phyloP scores from a whole-genome alignment of 1,284 basidiomycete species.

The Inonotus obliquus region DNA sequence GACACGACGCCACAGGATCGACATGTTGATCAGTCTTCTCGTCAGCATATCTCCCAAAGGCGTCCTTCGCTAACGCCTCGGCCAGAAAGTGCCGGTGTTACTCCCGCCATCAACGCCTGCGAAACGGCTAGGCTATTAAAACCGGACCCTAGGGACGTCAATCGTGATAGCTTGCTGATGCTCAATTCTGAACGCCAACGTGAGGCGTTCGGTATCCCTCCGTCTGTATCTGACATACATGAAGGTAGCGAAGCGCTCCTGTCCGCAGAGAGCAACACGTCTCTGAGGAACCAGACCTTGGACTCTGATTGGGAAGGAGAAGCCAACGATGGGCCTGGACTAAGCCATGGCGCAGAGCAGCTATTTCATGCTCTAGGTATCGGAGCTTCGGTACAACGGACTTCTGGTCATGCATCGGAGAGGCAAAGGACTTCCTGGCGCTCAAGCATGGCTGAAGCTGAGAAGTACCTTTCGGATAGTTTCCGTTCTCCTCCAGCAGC shows the following conservation, averaged over 20 bases:
- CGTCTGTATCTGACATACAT: slow-evolving; percentile 8
- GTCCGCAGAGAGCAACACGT: slow-evolving; percentile 13
- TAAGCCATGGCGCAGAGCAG: slow-evolving; percentile 17
- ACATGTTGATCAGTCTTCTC: not conserved
- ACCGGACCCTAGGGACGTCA: not conserved
- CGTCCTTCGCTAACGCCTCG: not conserved
- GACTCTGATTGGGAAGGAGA: slow-evolving; percentile 17
- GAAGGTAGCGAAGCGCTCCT: not conserved
- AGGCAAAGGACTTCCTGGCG: slow-evolving; percentile 13
- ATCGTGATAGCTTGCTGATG: slow-evolving; percentile 16
- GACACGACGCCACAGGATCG: not conserved
- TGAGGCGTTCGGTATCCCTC: slow-evolving; percentile 18
- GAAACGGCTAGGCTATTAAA: not conserved
- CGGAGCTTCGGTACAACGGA: slow-evolving; percentile 3
- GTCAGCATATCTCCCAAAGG: not conserved
- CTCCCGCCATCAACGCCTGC: not conserved
- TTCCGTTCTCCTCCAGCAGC: not conserved
- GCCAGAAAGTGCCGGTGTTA: not conserved
- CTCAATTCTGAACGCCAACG: slow-evolving; percentile 16
- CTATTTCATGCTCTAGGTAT: slow-evolving; percentile 18
- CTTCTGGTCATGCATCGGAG: not conserved
- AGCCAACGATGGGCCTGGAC: not conserved
- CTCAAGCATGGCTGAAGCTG: slow-evolving; percentile 16
- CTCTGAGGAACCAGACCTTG: slow-evolving; percentile 3
- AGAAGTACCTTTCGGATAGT: slow-evolving; percentile 7